phyloP scores from a whole-genome alignment of 2,329 filamentous ascomycete species.

The Neopestalotiopsis sp. region DNA sequence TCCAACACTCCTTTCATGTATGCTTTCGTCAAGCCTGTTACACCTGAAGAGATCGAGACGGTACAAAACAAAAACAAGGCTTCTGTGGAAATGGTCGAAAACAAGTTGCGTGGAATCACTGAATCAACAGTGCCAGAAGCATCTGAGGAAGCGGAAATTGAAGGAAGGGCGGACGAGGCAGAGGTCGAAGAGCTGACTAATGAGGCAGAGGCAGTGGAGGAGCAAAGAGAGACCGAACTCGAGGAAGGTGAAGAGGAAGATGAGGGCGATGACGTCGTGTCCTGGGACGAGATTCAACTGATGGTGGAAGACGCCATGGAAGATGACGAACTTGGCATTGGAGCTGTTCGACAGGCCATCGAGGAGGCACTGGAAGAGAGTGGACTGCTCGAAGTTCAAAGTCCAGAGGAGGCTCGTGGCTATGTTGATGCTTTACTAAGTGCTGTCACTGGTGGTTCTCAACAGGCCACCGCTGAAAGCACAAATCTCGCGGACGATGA shows the following conservation, averaged over 20 bases:
- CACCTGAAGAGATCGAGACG: slow-evolving; percentile 69
- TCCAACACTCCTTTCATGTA: slow-evolving; percentile 73
- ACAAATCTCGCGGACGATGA: slow-evolving; percentile 3
- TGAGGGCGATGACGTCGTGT: slow-evolving; percentile 37
- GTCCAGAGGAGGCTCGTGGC: slow-evolving; percentile 48
- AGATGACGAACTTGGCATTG: slow-evolving; percentile 58
- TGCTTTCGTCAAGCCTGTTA: slow-evolving; percentile 86
- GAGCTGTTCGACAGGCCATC: slow-evolving; percentile 57
- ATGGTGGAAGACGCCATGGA: slow-evolving; percentile 63
- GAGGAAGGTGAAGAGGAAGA: slow-evolving; percentile 28
- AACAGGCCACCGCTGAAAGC: slow-evolving; percentile 19
- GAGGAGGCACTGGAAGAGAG: slow-evolving; percentile 60
- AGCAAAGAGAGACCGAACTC: slow-evolving; percentile 22
- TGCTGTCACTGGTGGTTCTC: slow-evolving; percentile 45
- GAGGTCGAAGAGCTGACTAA: slow-evolving; percentile 35
- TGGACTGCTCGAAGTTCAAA: slow-evolving; percentile 52
- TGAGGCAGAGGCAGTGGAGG: slow-evolving; percentile 25
- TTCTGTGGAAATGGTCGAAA: slow-evolving; percentile 72
- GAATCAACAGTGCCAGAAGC: slow-evolving; percentile 24
- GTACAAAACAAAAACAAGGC: slow-evolving; percentile 74
- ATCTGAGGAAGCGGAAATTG: slow-evolving; percentile 19
- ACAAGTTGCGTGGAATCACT: slow-evolving; percentile 59
- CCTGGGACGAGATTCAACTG: slow-evolving; percentile 60
- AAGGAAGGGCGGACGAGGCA: slow-evolving; percentile 22
- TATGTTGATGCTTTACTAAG: slow-evolving; percentile 57